Evolutionary conservation across 129 eudicot species (phyloP), one percentile per base, ranked within the genome.

Genomic region (Arctium lappa): DNA sequence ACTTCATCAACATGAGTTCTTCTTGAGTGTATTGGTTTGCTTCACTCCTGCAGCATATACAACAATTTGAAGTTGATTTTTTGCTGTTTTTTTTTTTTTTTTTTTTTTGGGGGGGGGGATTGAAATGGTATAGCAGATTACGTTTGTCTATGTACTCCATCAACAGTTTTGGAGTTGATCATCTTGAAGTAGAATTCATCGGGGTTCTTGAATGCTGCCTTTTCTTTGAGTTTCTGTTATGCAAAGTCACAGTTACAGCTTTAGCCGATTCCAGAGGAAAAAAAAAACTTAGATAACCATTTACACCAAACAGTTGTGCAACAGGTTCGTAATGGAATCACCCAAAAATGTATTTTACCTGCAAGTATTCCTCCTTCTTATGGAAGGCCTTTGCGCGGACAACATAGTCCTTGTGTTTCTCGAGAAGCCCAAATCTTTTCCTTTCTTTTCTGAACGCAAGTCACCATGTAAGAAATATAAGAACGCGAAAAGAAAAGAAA

Each of bases 401-500:
- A 42, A 95, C 97, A 91, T 95, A 95, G 80, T 95, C 98, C 88
- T 95, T 92, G 88, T 95, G 98, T 80, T 95, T 92, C 80, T 95
- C 98, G 1, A 95, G 97, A 40, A 91, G 74, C 85, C 98, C 98
- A 69, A 89, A 95, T 74, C 89, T 91, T 74, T 75, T 89, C 71
- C 97, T 87, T 22, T 90, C 72, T 53, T 85, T 85, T 53, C 98
- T 92, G 86, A 18, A 37, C 33, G 36, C 65, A 80, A 37, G 3
- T 11, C 62, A 79, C 56, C 68, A 76, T 0, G 37, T 40, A 6
- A 84, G 0, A 22, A 2, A 12, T 2, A 27, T 22, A 10, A 32
- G n/a, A 63, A 66, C 3, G 36, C 27, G 13, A 53, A 53, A 53
- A 72, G 62, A 63, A 44, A 42, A 3, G 32, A 60, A 5, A 75